Evolutionary conservation across 371 early-diverging fungal genomes (phyloP).

Genomic region (Capillidium rhysosporum): DNA sequence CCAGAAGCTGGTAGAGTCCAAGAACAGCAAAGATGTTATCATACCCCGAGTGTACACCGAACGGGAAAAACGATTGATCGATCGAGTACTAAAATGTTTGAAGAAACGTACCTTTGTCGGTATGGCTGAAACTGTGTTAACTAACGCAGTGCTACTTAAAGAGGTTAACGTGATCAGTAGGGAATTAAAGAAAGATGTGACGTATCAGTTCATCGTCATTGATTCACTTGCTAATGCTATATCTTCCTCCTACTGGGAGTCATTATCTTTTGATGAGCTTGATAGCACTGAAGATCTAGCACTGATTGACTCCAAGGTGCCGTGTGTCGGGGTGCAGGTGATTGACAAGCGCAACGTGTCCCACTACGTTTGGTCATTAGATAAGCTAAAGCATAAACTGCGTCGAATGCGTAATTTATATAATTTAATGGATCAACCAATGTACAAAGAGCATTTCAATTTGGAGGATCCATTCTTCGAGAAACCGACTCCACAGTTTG

Average conservation of each 20-base stretch:
- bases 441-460: conserved; percentile 48
- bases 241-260: conserved; percentile 38
- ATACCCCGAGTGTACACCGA: conserved; percentile 17
- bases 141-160: conserved; percentile 50
- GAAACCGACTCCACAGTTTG: conserved; percentile 33
- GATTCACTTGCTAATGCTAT: conserved; percentile 29
- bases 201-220: conserved; percentile 61
- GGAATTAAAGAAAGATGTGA: conserved; percentile 50
- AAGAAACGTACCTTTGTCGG: conserved; percentile 34
- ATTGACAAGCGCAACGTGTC: conserved; percentile 46
- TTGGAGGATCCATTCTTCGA: conserved; percentile 60
- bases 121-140: conserved; percentile 52
- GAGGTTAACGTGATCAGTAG: conserved; percentile 72
- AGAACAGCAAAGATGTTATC: background rate
- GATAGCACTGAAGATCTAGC: conserved; percentile 30
- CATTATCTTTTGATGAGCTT: conserved; percentile 26
- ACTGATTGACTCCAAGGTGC: conserved; percentile 23
- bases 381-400: conserved; percentile 37
- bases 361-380: conserved; percentile 54
- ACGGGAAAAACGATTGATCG: conserved; percentile 23
- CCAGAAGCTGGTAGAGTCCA: conserved; percentile 21
- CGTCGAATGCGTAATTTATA: conserved; percentile 59
- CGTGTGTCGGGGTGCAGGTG: conserved; percentile 45
- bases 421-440: conserved; percentile 45
- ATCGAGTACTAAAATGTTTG: conserved; percentile 30